These are phyloP conservation scores for Metschnikowia shivogae DNA, from an alignment of 805 yeast species.

Conservation along the genomic window DNA sequence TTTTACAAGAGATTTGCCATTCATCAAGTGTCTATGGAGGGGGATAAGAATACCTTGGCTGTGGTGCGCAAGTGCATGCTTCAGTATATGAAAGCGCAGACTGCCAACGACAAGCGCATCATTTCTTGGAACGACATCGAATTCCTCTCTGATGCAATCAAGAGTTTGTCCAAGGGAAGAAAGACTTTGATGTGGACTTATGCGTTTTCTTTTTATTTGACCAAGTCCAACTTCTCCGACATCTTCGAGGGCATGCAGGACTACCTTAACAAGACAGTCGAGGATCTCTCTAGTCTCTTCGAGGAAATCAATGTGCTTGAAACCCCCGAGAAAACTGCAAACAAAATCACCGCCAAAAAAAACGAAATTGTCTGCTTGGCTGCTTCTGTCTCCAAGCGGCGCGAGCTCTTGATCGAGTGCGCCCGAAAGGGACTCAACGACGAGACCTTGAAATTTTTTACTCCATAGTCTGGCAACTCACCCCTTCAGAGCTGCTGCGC, in stretches of 20 bases:
- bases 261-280: slow-evolving; percentile 60
- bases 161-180: slow-evolving; percentile 62
- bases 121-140: slow-evolving; percentile 85
- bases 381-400: slow-evolving; percentile 39
- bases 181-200: slow-evolving; percentile 87
- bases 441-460: slow-evolving; percentile 22
- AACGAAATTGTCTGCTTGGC: slow-evolving; percentile 39
- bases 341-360: slow-evolving; percentile 34
- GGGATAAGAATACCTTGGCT: slow-evolving; percentile 62
- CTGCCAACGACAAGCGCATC: slow-evolving; percentile 20
- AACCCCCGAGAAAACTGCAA: slow-evolving; percentile 22
- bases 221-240: slow-evolving; percentile 47
- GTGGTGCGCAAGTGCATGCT: slow-evolving; percentile 61
- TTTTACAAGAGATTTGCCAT: slow-evolving; percentile 69
- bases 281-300: slow-evolving; percentile 60
- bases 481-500: no score
- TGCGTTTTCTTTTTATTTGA: slow-evolving; percentile 69
- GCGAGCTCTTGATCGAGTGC: slow-evolving; percentile 39
- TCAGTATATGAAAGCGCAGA: slow-evolving; percentile 57
- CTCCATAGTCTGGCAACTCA: background rate
- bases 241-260: slow-evolving; percentile 72
- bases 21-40: slow-evolving; percentile 71
- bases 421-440: slow-evolving; percentile 41
- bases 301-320: slow-evolving; percentile 35
- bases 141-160: slow-evolving; percentile 70